phyloP scores from a whole-genome alignment of 345 rosid genomes.

The Balakata baccata region DNA sequence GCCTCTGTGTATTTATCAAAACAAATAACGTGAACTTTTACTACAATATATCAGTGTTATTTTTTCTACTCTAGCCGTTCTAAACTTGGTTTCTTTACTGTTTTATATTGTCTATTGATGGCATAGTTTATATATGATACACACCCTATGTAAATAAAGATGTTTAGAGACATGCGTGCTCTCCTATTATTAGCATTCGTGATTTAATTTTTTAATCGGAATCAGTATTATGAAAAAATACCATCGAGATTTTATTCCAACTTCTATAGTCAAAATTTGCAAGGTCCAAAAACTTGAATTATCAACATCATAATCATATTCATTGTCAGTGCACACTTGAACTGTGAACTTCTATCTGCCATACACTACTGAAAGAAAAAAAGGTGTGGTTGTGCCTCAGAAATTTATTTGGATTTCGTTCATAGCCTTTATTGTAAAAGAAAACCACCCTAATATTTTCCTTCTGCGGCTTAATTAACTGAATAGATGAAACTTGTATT shows the following conservation, averaged over 20 bases:
- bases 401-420: neutral
- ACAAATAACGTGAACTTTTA: neutral
- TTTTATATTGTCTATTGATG: neutral
- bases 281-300: neutral
- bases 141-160: neutral
- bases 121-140: neutral
- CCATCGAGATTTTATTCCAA: neutral
- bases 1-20: neutral
- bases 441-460: neutral
- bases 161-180: neutral
- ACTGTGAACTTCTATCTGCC: neutral
- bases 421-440: neutral
- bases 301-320: slow-evolving; percentile 1
- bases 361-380: too few species aligned
- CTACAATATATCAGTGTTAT: neutral
- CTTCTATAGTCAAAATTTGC: neutral
- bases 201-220: neutral
- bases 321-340: neutral
- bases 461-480: neutral
- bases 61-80: neutral
- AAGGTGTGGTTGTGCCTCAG: neutral
- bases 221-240: neutral
- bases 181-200: neutral
- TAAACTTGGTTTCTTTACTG: neutral
- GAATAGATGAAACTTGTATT: neutral